These are phyloP conservation scores for Gossypium herbaceum DNA, from an alignment of 345 rosid species.

Conservation along the genomic window DNA sequence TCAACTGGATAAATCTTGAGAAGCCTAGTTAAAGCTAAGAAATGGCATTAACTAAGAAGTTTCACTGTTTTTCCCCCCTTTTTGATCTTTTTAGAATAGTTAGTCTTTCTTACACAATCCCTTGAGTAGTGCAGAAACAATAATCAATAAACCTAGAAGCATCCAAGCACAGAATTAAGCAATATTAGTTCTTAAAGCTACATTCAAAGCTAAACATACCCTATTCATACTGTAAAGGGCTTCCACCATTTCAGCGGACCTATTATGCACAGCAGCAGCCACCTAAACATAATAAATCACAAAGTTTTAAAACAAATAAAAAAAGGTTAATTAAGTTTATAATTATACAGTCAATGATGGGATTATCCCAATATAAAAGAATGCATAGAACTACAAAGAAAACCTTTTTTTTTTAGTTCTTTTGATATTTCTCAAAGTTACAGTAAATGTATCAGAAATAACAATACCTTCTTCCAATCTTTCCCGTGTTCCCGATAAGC, in stretches of 20 bases:
- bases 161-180: background rate
- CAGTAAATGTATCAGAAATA: background rate
- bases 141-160: background rate
- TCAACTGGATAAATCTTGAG: background rate
- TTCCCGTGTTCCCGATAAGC: constrained; percentile 78
- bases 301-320: background rate
- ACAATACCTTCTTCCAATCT: constrained; percentile 82
- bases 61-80: background rate
- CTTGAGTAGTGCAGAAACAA: background rate
- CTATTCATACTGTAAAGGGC: constrained; percentile 81
- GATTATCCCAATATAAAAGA: background rate
- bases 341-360: background rate
- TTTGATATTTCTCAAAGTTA: background rate
- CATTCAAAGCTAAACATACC: constrained; percentile 33
- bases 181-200: background rate
- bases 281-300: constrained; percentile 41
- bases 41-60: background rate
- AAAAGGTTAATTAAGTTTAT: background rate
- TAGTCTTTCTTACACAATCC: background rate
- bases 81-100: background rate
- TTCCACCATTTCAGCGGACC: constrained; percentile 87
- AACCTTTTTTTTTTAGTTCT: background rate
- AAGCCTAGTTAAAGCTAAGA: background rate
- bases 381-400: background rate
- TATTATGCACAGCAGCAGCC: constrained; percentile 55